These are phyloP conservation scores for Pestalotiopsis sp. DNA, from an alignment of 2,329 filamentous ascomycete species.

Conservation along the genomic window DNA sequence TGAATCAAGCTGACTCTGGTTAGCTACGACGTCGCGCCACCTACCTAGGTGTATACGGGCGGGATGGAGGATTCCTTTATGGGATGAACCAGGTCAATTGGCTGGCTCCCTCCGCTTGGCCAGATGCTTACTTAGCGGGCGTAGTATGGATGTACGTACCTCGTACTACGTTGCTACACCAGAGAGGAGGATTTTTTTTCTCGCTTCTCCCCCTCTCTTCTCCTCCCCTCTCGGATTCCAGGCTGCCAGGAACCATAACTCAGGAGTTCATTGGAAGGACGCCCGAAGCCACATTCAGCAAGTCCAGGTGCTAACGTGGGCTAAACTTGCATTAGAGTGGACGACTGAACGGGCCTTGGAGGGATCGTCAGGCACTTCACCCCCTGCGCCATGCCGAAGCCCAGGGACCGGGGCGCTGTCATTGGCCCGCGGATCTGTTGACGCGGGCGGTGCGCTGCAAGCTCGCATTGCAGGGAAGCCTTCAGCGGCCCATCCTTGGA, in stretches of 20 bases:
- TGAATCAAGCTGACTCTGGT: background rate
- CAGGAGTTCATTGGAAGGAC: background rate
- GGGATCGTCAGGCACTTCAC: conserved; percentile 12
- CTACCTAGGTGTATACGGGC: background rate
- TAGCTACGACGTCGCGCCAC: background rate
- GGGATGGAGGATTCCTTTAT: background rate
- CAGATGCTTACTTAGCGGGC: background rate
- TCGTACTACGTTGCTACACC: background rate
- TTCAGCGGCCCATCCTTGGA: background rate
- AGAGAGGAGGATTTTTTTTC: background rate
- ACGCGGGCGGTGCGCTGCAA: conserved; percentile 12
- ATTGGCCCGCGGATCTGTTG: conserved; percentile 6
- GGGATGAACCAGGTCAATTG: background rate
- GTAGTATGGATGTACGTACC: background rate
- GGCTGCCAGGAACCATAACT: background rate
- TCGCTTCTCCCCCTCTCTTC: background rate
- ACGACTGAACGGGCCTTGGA: background rate
- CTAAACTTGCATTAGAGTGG: background rate
- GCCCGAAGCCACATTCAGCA: background rate
- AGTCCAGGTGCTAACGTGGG: conserved; percentile 3
- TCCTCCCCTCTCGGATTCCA: background rate
- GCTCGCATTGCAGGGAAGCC: background rate
- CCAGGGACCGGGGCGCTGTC: background rate
- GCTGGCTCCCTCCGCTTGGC: conserved; percentile 9
- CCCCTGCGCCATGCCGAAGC: conserved; percentile 4